phyloP scores from a whole-genome alignment of 345 rosid genomes.

The Citrus reticulata region DNA sequence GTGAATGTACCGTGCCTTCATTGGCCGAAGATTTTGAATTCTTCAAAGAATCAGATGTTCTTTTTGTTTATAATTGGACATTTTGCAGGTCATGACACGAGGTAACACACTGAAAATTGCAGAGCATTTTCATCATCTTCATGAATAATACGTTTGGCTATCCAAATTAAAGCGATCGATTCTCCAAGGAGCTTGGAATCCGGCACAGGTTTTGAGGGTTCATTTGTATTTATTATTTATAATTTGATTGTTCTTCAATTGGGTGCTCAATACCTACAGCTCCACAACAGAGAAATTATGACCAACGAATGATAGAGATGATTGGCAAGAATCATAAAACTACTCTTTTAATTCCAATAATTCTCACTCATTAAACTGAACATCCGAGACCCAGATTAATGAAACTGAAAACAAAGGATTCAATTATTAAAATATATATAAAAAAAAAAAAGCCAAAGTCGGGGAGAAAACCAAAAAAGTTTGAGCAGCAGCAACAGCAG shows the following conservation, averaged over 20 bases:
- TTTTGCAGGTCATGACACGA: not conserved
- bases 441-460: not conserved
- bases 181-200: not conserved
- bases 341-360: not conserved
- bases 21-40: not conserved
- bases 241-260: too few species aligned
- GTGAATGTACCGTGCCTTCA: not conserved
- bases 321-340: not conserved
- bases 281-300: too few species aligned
- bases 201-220: not conserved
- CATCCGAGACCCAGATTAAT: not conserved
- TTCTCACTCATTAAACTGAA: slow-evolving; percentile 3
- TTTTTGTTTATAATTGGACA: not conserved
- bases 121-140: not conserved
- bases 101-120: not conserved
- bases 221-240: too few species aligned
- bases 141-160: not conserved
- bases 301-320: not conserved
- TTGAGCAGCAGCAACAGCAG: not conserved
- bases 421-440: not conserved
- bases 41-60: not conserved
- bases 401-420: not conserved
- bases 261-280: too few species aligned
- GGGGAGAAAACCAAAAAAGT: not conserved
- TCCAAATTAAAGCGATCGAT: not conserved